Evolutionary conservation across 2,329 filamentous ascomycete genomes (phyloP).

Genomic region (Aureobasidium sp.): DNA sequence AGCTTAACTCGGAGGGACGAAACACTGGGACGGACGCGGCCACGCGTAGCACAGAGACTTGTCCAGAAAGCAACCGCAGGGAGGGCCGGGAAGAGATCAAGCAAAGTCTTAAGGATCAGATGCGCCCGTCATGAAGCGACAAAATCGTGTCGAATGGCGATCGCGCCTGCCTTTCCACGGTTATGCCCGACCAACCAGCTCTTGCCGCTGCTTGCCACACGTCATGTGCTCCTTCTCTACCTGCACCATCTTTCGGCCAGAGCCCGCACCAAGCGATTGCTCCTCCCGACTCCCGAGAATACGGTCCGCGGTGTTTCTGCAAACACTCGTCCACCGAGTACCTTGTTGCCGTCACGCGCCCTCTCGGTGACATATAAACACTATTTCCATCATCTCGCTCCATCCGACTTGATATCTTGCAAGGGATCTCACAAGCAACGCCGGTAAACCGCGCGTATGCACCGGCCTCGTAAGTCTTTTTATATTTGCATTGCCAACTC

Average conservation of each 20-base stretch:
- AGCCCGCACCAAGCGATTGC: neutral
- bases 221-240: slow-evolving; percentile 4
- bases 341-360: neutral
- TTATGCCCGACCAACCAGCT: slow-evolving; percentile 11
- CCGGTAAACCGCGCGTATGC: neutral
- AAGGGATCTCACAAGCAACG: neutral
- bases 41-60: slow-evolving; percentile 1
- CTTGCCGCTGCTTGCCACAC: neutral
- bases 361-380: neutral
- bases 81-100: neutral
- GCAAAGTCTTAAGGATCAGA: slow-evolving; percentile 8
- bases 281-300: neutral
- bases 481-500: neutral
- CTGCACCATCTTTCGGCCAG: slow-evolving; percentile 1
- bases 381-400: neutral
- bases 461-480: slow-evolving; percentile 5
- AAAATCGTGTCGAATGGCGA: neutral
- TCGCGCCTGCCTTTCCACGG: neutral
- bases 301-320: neutral
- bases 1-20: neutral
- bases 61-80: neutral
- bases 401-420: neutral
- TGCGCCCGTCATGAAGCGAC: slow-evolving; percentile 10
- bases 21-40: neutral
- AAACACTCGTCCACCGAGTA: neutral